Evolutionary conservation across 2,329 filamentous ascomycete species (phyloP), one percentile per base, ranked within the genome.

Genomic region (Fusarium coffeatum): DNA sequence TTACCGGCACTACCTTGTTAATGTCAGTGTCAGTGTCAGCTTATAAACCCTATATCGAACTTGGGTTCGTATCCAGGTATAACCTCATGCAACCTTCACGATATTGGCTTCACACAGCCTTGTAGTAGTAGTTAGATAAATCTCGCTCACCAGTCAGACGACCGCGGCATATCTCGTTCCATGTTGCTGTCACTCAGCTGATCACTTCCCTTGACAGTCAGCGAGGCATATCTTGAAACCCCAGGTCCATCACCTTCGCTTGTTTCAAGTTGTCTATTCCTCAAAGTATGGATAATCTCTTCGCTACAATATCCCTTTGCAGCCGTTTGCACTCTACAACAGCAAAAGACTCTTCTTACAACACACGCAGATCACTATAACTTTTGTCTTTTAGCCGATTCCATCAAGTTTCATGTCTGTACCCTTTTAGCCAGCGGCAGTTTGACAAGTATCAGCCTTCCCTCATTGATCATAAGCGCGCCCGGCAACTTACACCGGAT

Each of bases 221-320:
- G 50, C 54, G 59, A 71, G 68, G 68, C 45, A 69, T 71, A 71
- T 71, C 60, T 69, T 71, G 68, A 71, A 71, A 71, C 68, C 32
- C 37, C 51, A 45, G 32, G 55, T 64, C 51, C 64, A 71, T 69
- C 49, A 53, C 27, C 16, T n/a, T 53, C 45, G 23, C 49, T 47
- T 55, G 68, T 71, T 71, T 69, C 64, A 66, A 54, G 49, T 47
- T 55, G 18, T 20, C 51, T 25, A 41, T 59, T 53, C 32, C 27
- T 40, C 54, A 28, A 42, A 20, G 20, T 25, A 23, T 45, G 20
- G 45, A 27, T 48, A 55, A 40, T 20, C 40, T 54, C 50, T 49
- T 68, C 54, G 67, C 63, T 57, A 32, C 25, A 20, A 27, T 67
- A 37, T 45, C 40, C 47, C 13, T 22, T 64, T 59, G 30, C 15